Evolutionary conservation across 2,329 filamentous ascomycete species (phyloP), one percentile per base, ranked within the genome.

Genomic region (Phaeomoniella chlamydospora): DNA sequence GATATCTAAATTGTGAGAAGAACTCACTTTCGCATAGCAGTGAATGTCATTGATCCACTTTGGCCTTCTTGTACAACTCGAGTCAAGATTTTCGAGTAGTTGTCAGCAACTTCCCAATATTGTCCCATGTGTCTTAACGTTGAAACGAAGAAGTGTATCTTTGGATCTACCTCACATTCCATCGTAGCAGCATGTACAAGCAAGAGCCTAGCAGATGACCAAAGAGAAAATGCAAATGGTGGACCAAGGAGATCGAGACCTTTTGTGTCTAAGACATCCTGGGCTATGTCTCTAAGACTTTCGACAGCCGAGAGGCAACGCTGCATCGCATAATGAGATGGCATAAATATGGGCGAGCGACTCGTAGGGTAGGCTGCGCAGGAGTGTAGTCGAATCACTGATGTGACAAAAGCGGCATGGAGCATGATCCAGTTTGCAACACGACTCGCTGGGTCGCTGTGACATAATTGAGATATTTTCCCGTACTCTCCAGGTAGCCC

Each of bases 341-440:
- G 83, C 0, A 82, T 87, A 59, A 94, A 94, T 36, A 93, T 87
- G 10, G 80, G 78, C 2, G 84, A 93, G 18, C 83, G 72, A 3
- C 83, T 90, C 3, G 85, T 92, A 3, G 87, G 87, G 55, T 94
- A 94, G 2, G 86, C 87, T 4, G 87, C 85, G 1, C 85, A 93
- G 0, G 86, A 94, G 59, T 94, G 86, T 15, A 94, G 69, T 22
- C 87, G 77, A 46, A 94, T 93, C 5, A 93, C 77, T 32, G 86
- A 81, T 67, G 85, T 92, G 55, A 92, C 83, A 50, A 86, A 93
- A 1, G 85, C 86, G 3, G 83, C 80, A 52, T 94, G 87, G 18
- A 94, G 66, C 79, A 93, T 93, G 35, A 94, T 77, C 80, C 86
- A 86, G 36, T 79, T 80, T 50, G 82, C 85, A 33, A 86, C 64